Conservation (phyloP, 2,329 filamentous ascomycete species). For the Colletotrichum sp. region DNA sequence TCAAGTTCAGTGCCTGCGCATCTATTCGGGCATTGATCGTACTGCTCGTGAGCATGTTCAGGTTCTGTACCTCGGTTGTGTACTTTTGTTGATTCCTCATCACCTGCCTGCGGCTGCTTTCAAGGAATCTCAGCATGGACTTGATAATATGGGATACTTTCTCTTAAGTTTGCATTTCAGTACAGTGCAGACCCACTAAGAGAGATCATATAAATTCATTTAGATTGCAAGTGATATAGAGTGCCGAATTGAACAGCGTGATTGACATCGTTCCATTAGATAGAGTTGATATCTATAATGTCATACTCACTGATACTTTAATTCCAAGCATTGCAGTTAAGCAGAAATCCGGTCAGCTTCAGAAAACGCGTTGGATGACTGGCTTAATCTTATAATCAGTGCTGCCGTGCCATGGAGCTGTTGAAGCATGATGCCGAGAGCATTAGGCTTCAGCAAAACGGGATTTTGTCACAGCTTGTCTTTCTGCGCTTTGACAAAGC, state of each 20-base stretch:
- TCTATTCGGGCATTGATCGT: not conserved
- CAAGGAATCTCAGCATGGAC: not conserved
- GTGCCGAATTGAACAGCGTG: not conserved
- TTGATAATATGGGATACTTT: not conserved
- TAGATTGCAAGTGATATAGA: not conserved
- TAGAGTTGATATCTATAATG: no score
- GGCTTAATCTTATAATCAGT: not conserved
- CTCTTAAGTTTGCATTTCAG: rapidly evolving
- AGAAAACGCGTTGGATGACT: not conserved
- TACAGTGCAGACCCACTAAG: not conserved
- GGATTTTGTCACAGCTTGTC: not conserved
- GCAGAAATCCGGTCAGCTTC: no score
- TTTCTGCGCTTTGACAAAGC: not conserved
- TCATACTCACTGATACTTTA: not conserved
- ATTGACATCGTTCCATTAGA: not conserved
- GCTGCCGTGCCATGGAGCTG: not conserved
- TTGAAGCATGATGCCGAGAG: not conserved
- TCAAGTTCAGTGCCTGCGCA: not conserved
- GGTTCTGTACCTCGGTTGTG: not conserved
- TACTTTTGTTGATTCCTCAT: not conserved
- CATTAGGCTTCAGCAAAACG: not conserved
- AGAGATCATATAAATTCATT: not conserved
- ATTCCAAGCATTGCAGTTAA: no score
- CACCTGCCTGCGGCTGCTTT: not conserved
- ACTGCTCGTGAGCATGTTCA: not conserved